These are phyloP conservation scores for Ceratocystis colombiana DNA, from an alignment of 2,329 filamentous ascomycete species.

Conservation along the genomic window DNA sequence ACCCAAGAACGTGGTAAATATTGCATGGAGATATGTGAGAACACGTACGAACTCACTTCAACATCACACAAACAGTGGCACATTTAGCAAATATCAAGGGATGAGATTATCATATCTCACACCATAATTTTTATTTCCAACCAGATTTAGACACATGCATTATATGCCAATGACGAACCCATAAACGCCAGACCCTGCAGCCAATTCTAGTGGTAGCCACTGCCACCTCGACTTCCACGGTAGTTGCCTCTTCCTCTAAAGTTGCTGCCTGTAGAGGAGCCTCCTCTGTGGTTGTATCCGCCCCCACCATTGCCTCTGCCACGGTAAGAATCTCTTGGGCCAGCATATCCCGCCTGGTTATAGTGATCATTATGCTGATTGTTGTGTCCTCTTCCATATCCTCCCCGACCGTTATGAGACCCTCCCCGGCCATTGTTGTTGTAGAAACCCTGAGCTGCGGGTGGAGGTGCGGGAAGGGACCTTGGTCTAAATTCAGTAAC, in stretches of 20 bases:
- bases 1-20: background rate
- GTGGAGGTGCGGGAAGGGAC: slow-evolving; percentile 40
- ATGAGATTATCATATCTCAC: background rate
- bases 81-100: background rate
- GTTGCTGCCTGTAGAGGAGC: slow-evolving; percentile 10
- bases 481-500: slow-evolving; percentile 37
- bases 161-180: background rate
- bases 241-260: slow-evolving; percentile 20
- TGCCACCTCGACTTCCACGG: slow-evolving; percentile 21
- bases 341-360: slow-evolving; percentile 12
- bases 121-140: background rate
- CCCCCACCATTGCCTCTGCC: slow-evolving; percentile 18
- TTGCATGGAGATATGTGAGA: too few species aligned
- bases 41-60: background rate
- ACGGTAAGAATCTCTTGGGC: slow-evolving; percentile 16
- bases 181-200: background rate
- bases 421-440: slow-evolving; percentile 24
- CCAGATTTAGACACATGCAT: background rate
- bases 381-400: slow-evolving; percentile 11
- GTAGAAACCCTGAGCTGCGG: slow-evolving; percentile 25
- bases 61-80: background rate
- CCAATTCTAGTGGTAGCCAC: slow-evolving; percentile 18
- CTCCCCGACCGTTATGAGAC: slow-evolving; percentile 14
- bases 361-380: slow-evolving; percentile 17
- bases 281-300: slow-evolving; percentile 14